phyloP scores from a whole-genome alignment of 2,329 filamentous ascomycete genomes.

The Chaetothyriales sp. region DNA sequence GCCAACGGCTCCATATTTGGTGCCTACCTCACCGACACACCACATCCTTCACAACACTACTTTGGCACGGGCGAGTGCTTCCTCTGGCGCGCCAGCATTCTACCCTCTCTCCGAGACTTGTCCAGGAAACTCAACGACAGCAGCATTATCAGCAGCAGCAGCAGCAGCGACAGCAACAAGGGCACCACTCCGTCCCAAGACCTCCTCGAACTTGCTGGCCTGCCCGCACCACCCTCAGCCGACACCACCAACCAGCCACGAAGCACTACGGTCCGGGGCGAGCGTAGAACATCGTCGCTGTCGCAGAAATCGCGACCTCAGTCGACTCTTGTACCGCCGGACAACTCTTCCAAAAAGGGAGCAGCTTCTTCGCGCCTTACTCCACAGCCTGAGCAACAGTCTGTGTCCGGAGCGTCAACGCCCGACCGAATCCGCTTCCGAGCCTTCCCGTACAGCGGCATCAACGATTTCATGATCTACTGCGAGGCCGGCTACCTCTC shows the following conservation, averaged over 20 bases:
- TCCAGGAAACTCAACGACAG: constrained; percentile 3
- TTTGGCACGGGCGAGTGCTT: constrained; percentile 96
- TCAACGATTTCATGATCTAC: constrained; percentile 94
- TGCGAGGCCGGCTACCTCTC: constrained; percentile 77
- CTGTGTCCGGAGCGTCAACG: constrained; percentile 35
- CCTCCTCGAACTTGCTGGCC: constrained; percentile 37
- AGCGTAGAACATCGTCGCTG: constrained; percentile 25
- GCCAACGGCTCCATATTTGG: constrained; percentile 52
- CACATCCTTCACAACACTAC: constrained; percentile 68
- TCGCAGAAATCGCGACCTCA: constrained; percentile 17
- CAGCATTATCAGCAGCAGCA: constrained; percentile 9
- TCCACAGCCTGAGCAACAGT: constrained; percentile 1
- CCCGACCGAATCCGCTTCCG: constrained; percentile 82
- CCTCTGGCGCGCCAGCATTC: constrained; percentile 62
- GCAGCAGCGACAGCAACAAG: background rate
- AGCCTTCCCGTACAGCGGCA: constrained; percentile 86
- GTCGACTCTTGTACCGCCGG: background rate
- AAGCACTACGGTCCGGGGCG: constrained; percentile 43
- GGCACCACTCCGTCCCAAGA: constrained; percentile 18
- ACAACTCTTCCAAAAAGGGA: background rate
- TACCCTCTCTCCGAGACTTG: constrained; percentile 38
- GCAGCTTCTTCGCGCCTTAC: background rate
- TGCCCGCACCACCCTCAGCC: constrained; percentile 57
- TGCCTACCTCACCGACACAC: constrained; percentile 82
- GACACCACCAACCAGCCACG: constrained; percentile 50